Evolutionary conservation across 257 asterid species (phyloP).

Genomic region (Nicotiana tomentosiformis): DNA sequence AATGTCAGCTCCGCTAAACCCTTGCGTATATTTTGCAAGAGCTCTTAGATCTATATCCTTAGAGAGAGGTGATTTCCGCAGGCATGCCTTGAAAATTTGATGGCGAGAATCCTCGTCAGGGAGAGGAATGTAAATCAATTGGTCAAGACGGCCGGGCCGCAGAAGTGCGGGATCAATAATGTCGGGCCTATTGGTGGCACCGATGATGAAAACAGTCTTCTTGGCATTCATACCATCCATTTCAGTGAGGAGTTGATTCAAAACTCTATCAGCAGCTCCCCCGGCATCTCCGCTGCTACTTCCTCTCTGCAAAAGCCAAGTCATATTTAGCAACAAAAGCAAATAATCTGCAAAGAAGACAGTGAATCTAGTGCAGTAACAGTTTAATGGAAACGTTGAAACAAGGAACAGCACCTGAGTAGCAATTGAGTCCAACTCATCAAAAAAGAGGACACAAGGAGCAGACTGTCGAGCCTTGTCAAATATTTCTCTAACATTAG

Average conservation of each 20-base stretch:
- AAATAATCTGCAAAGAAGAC: neutral
- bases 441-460: conserved; percentile 92
- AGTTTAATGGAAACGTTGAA: neutral
- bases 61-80: conserved; percentile 77
- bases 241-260: conserved; percentile 86
- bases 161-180: conserved; percentile 88
- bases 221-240: conserved; percentile 95
- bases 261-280: conserved; percentile 89
- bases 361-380: neutral
- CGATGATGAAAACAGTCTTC: conserved; percentile 84
- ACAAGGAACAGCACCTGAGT: conserved; percentile 57
- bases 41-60: conserved; percentile 73
- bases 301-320: conserved; percentile 61
- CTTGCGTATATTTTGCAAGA: conserved; percentile 81
- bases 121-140: conserved; percentile 79
- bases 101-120: conserved; percentile 83
- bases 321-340: neutral
- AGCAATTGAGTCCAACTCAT: conserved; percentile 88
- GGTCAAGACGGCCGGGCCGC: conserved; percentile 91
- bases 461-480: conserved; percentile 93
- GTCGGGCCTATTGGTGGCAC: conserved; percentile 88
- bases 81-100: conserved; percentile 76
- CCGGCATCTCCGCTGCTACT: conserved; percentile 81
- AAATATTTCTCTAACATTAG: conserved; percentile 82
- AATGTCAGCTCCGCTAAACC: conserved; percentile 90